Base-by-base conservation (phyloP, 108 stramenopile species). In the Schizochytrium sp. region DNA sequence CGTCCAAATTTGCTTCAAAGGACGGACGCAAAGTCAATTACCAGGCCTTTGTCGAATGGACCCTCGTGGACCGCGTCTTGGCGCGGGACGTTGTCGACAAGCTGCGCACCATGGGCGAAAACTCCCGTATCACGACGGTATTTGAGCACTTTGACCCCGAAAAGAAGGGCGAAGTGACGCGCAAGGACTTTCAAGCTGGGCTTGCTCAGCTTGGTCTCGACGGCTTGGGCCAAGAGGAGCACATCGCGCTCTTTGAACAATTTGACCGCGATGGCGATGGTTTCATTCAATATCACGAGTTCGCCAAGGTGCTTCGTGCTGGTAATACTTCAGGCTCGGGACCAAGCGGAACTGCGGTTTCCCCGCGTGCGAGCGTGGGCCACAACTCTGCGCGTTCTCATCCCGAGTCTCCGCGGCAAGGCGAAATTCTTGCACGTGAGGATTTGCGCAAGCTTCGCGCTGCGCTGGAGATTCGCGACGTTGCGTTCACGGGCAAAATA, bases 241-340 rank as follows among this genome's bases (percentile, higher is more conserved):
- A 2, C 4, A 43, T 71, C 16, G 83, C 89, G 19, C 76, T 89
- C 44, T 60, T 90, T 72, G 87, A 87, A 25, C 87, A 90, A 47
- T 90, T 90, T 60, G 72, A 87, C 72, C 44, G 87, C 63, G 76
- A 60, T 58, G 87, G 87, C 43, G 60, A 76, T 23, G 89, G 89
- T 23, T 59, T 45, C 10, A 58, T 90, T 29, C 72, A 87, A 60
- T 87, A 87, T 51, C n/a, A 28, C 5, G 89, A 90, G n/a, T 90
- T 90, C 34, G 58, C 76, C 58, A 87, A 90, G 16, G 23, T 58
- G 29, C 23, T 87, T 16, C 87, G 58, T 3, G 76, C 21, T 6
- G 76, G 48, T 2, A 12, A 47, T 21, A 6, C 19, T 18, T 12
- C 45, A 83, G 51, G 10, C 10, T 0, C 14, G 2, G 41, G 34